Conservation (phyloP, 106 monocot genomes). For the Vanilla planifolia region DNA sequence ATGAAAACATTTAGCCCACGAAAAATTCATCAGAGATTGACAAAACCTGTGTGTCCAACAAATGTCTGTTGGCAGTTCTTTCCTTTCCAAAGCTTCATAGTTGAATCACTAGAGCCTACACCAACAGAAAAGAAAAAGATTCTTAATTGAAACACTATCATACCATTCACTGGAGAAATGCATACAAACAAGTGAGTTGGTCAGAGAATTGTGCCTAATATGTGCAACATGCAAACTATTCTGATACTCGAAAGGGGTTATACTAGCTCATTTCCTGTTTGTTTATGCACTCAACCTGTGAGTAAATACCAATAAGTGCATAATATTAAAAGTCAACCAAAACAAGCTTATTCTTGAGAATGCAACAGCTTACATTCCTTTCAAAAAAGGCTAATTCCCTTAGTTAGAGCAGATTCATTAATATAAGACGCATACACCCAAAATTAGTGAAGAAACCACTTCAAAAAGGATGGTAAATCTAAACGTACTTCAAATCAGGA, state of each 20-base stretch:
- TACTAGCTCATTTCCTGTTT: neutral
- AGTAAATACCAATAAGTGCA: neutral
- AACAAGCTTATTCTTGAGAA: neutral
- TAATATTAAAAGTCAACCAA: neutral
- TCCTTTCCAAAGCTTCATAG: conserved; percentile 88
- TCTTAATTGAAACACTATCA: neutral
- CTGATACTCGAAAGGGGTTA: neutral
- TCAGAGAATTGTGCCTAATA: neutral
- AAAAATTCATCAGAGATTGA: too few relatives aligned
- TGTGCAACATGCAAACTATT: neutral
- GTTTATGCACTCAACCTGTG: neutral
- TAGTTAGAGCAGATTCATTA: too few relatives aligned
- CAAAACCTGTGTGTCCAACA: conserved; percentile 76
- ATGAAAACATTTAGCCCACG: too few relatives aligned
- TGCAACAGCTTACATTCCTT: too few relatives aligned
- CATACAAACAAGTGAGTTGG: neutral
- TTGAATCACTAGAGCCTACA: conserved; percentile 89
- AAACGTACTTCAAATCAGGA: too few relatives aligned
- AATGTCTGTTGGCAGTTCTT: conserved; percentile 75
- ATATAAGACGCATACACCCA: too few relatives aligned
- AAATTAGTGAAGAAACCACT: too few relatives aligned
- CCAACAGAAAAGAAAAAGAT: neutral
- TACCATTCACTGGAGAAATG: neutral
- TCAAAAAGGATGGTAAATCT: too few relatives aligned
- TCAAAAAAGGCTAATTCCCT: too few relatives aligned